A percentile compares a stretch with the other conserved stretches of the same genome.
phyloP scores from a whole-genome alignment of 2,329 filamentous ascomycete genomes.

The Tolypocladium sp. region DNA sequence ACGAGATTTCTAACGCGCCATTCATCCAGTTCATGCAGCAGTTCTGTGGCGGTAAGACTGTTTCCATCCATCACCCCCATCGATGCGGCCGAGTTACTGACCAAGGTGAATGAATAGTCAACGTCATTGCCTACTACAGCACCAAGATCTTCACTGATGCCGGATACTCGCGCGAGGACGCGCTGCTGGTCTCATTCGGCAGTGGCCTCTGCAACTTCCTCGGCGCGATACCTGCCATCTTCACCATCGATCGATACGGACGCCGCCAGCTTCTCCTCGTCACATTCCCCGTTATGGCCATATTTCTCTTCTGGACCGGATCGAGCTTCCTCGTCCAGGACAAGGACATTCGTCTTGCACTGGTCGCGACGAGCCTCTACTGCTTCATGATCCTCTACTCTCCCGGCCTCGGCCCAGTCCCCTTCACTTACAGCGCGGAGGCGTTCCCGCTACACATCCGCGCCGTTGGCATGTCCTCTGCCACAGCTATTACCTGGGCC shows the following conservation, averaged over 20 bases:
- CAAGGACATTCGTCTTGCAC: slow-evolving; percentile 15
- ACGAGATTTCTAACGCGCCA: neutral
- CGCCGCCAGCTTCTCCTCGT: slow-evolving; percentile 46
- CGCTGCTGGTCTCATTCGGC: slow-evolving; percentile 46
- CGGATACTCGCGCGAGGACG: slow-evolving; percentile 27
- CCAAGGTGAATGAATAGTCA: slow-evolving; percentile 22
- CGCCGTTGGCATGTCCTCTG: slow-evolving; percentile 43
- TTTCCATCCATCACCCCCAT: neutral
- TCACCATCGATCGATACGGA: slow-evolving; percentile 50
- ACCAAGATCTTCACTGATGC: slow-evolving; percentile 32
- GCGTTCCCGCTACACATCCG: slow-evolving; percentile 49
- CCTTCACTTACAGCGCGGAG: slow-evolving; percentile 51
- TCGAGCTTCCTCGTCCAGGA: slow-evolving; percentile 36
- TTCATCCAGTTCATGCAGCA: slow-evolving; percentile 4
- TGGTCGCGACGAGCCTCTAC: slow-evolving; percentile 28
- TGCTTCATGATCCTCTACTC: slow-evolving; percentile 31
- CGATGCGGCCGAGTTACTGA: neutral
- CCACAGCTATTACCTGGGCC: slow-evolving; percentile 29
- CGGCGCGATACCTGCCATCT: slow-evolving; percentile 48
- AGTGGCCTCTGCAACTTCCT: slow-evolving; percentile 49
- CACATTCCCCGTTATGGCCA: slow-evolving; percentile 49
- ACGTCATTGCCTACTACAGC: slow-evolving; percentile 49
- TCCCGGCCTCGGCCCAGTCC: slow-evolving; percentile 47
- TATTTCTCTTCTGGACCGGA: slow-evolving; percentile 43
- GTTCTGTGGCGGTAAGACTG: slow-evolving; percentile 2